Evolutionary conservation across 306 rosid genomes (phyloP).

Genomic region (Datisca glomerata): DNA sequence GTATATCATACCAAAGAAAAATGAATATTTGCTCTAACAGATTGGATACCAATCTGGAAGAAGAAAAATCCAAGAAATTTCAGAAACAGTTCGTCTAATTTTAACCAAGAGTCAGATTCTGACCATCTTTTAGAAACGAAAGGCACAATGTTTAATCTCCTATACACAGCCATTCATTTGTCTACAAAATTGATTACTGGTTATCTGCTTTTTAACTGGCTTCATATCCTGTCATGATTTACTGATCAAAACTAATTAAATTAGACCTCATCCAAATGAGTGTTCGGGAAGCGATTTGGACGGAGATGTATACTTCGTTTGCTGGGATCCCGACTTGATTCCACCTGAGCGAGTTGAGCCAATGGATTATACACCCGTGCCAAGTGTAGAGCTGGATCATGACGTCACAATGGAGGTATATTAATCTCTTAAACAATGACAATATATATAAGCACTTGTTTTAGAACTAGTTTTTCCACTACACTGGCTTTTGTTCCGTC

Average conservation of each 20-base stretch:
- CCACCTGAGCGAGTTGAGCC: slow-evolving; percentile 25
- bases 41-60: too few species aligned
- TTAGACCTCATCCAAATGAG: slow-evolving; percentile 83
- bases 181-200: neutral
- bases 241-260: slow-evolving; percentile 13
- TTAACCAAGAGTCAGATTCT: too few species aligned
- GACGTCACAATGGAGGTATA: slow-evolving; percentile 65
- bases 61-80: too few species aligned
- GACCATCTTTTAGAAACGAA: too few species aligned
- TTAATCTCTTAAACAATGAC: too few species aligned
- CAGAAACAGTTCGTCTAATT: too few species aligned
- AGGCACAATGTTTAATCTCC: too few species aligned
- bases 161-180: too few species aligned
- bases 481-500: neutral
- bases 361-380: slow-evolving; percentile 59
- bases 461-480: neutral
- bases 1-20: too few species aligned
- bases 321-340: slow-evolving; percentile 65
- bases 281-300: slow-evolving; percentile 88
- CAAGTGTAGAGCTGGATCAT: slow-evolving; percentile 23
- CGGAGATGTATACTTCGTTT: slow-evolving; percentile 66
- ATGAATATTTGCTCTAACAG: too few species aligned
- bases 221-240: slow-evolving; percentile 1
- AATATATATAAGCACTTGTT: too few species aligned
- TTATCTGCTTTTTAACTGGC: neutral